Base-by-base conservation (phyloP, 495 filamentous ascomycete species). In the Astrocystis sublimbata region DNA sequence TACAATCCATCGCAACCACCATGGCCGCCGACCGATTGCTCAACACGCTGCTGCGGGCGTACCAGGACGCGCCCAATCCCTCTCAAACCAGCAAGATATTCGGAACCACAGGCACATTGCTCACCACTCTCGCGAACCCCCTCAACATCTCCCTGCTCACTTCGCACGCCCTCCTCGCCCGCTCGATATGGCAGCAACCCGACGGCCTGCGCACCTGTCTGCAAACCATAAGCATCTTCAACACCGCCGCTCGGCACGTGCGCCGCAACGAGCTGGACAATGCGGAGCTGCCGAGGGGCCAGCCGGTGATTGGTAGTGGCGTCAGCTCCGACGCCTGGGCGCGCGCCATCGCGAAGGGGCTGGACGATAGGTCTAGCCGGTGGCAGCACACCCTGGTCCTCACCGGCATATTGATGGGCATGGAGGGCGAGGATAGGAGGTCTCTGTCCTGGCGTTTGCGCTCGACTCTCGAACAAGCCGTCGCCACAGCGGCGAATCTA, bases 331-430 rank as follows among this genome's bases (percentile, higher is more conserved):
- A 96, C 62, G 89, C 87, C 36, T 98, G 94, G 94, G 81, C 90
- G 6, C 86, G 85, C 62, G 92, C 92, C 0, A 83, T 96, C 1
- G 84, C 92, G 21, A 88, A 87, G 68, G 93, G 94, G 10, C 87
- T 91, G 4, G 91, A 98, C 70, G 89, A 93, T 12, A 83, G 85
- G 64, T 92, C 92, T 2, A 89, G 85, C 49, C 79, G 92, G 73
- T 97, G 93, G 94, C 87, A 91, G 76, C 94, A 98, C 76, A 69
- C 92, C 26, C 78, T 97, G 24, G 81, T 93, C 2, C 83, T 98
- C 8, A 86, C 84, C 2, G 94, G 94, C 12, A 77, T 98, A 12
- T 69, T 98, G 65, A 83, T 93, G 66, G 94, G 92, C 40, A 90
- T 92, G 71, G 88, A 92, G 63, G 81, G 81, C 36, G 83, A 86